Evolutionary conservation across 805 yeast genomes (phyloP).

Genomic region (Clavispora asparagi): DNA sequence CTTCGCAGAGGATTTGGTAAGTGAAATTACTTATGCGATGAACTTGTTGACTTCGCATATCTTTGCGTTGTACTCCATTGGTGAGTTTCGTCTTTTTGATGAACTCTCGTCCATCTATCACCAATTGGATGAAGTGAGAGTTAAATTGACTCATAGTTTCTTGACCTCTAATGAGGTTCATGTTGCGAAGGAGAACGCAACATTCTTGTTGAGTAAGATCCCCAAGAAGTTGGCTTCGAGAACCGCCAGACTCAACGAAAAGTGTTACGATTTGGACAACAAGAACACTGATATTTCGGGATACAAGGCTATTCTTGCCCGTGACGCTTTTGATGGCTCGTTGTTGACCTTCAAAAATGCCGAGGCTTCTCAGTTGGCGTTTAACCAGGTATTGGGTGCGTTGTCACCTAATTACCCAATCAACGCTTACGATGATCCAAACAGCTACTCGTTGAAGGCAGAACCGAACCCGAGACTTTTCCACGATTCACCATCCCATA

Average conservation of each 20-base stretch:
- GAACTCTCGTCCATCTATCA: constrained; percentile 50
- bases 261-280: constrained; percentile 37
- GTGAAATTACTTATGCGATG: constrained; percentile 56
- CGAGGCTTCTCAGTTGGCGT: constrained; percentile 56
- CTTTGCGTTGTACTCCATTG: constrained; percentile 64
- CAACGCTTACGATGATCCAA: constrained; percentile 26
- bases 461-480: constrained; percentile 42
- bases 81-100: constrained; percentile 59
- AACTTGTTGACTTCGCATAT: constrained; percentile 58
- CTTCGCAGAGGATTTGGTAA: constrained; percentile 38
- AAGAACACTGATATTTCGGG: constrained; percentile 51
- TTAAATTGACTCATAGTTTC: constrained; percentile 45
- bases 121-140: constrained; percentile 53
- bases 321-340: constrained; percentile 58
- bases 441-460: constrained; percentile 38
- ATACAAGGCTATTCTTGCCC: constrained; percentile 60
- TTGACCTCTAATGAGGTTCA: constrained; percentile 50
- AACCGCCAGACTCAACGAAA: constrained; percentile 35
- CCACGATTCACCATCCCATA: constrained; percentile 55
- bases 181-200: constrained; percentile 46
- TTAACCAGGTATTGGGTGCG: constrained; percentile 65
- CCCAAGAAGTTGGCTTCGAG: constrained; percentile 52
- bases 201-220: constrained; percentile 50
- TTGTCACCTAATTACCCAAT: constrained; percentile 68
- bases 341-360: constrained; percentile 39